Percentiles rank a stretch among this genome's conserved stretches.
phyloP scores from a whole-genome alignment of 2,329 filamentous ascomycete genomes.

The Exophiala dermatitidis region DNA sequence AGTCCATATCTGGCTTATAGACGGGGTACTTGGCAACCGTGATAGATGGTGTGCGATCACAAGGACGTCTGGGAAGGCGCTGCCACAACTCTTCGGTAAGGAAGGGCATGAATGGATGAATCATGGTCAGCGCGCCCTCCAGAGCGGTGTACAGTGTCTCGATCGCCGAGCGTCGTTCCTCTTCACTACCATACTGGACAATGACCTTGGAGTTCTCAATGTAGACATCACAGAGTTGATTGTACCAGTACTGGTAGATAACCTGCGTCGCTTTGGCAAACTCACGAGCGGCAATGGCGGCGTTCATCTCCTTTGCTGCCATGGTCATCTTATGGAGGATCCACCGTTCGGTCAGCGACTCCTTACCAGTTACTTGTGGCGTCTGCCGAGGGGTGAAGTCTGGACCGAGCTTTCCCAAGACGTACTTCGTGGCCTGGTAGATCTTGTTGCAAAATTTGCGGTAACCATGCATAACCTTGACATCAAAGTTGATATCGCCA shows the following conservation, averaged over 20 bases:
- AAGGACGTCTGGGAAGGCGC: constrained; percentile 50
- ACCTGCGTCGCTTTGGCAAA: constrained; percentile 37
- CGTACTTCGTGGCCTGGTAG: constrained; percentile 93
- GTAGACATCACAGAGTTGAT: constrained; percentile 44
- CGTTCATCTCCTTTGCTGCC: constrained; percentile 39
- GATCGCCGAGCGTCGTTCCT: constrained; percentile 45
- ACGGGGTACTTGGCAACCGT: constrained; percentile 54
- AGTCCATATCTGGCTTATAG: constrained; percentile 45
- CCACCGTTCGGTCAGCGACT: constrained; percentile 41
- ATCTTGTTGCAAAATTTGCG: constrained; percentile 97
- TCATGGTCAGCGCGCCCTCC: constrained; percentile 50
- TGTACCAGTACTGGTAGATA: constrained; percentile 44
- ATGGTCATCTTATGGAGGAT: constrained; percentile 43
- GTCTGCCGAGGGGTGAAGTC: constrained; percentile 39
- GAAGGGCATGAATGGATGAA: constrained; percentile 54
- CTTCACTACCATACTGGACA: constrained; percentile 32
- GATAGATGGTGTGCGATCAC: constrained; percentile 53
- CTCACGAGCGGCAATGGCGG: constrained; percentile 39
- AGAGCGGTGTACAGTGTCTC: constrained; percentile 59
- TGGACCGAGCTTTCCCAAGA: constrained; percentile 51
- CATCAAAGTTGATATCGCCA: constrained; percentile 50
- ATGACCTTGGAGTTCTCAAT: constrained; percentile 45
- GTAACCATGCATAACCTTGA: constrained; percentile 88
- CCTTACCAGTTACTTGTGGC: constrained; percentile 29
- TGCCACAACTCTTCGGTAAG: constrained; percentile 54